Evolutionary conservation across 306 rosid genomes (phyloP), one percentile per base, ranked within the genome.

Genomic region (Gynostemma pentaphyllum): DNA sequence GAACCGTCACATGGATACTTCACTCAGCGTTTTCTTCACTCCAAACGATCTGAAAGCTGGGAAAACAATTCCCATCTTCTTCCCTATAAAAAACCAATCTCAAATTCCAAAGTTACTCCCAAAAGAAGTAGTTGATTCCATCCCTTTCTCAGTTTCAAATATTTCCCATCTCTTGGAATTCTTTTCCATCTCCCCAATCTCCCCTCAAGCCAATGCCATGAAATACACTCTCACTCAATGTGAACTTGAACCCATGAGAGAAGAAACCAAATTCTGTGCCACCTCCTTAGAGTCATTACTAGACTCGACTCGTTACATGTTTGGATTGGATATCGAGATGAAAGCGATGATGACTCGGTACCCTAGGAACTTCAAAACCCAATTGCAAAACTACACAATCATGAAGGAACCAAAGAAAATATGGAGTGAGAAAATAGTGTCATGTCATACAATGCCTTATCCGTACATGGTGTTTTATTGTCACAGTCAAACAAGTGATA

Each of bases 401-500:
- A 19, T 61, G 46, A 69, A 70, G 19, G 67, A 78, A 18, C 74
- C 74, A 15, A 56, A 26, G 1, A 75, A 75, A 48, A 22, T 82
- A 9, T 54, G 66, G 15, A 83, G 68, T 26, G 71, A 84, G 6
- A 86, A 72, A 34, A 71, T 83, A n/a, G 34, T 89, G 18, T 95
- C 85, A 2, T 89, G 97, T 46, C 92, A 89, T 66, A 67, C 76
- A 0, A 55, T 80, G 92, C 86, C 95, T 29, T 89, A 84, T 66
- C 97, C 97, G 59, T 80, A 75, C 41, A 87, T 83, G 26, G 83
- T 89, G 7, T 77, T 75, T 45, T 89, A 82, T 6, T 86, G 95
- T 66, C 92, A 89, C 34, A 53, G 85, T 69, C 89, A 82, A 23
- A 15, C 66, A 37, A 70, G 72, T 30, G 82, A 78, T 28, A 77